phyloP scores from a whole-genome alignment of 768 basidiomycete species.

The Sporobolomyces roseus region DNA sequence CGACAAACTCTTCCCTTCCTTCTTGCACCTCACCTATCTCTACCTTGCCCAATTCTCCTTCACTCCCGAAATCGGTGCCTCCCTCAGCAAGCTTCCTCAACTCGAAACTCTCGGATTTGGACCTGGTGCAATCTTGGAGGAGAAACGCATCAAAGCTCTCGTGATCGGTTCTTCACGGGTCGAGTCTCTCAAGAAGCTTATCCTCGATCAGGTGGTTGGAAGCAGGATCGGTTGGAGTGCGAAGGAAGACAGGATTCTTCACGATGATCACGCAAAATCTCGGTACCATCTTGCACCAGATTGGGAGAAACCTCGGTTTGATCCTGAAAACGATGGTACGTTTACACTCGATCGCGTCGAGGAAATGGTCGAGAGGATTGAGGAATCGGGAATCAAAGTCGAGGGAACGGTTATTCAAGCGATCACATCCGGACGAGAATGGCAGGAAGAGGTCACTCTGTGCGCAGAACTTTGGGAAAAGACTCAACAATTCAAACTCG shows the following conservation, averaged over 20 bases:
- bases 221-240: neutral
- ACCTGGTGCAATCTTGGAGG: neutral
- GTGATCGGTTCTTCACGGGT: neutral
- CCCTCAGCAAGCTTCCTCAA: neutral
- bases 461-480: too few relatives aligned
- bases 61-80: neutral
- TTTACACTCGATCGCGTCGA: too few relatives aligned
- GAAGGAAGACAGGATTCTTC: neutral
- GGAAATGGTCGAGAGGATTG: too few relatives aligned
- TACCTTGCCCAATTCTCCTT: conserved; percentile 14
- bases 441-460: too few relatives aligned
- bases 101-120: conserved; percentile 15
- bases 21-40: conserved; percentile 1
- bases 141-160: neutral
- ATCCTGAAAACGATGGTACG: too few relatives aligned
- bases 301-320: too few relatives aligned
- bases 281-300: neutral
- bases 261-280: neutral
- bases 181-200: neutral
- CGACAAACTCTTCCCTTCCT: neutral
- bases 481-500: too few relatives aligned
- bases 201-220: conserved; percentile 9
- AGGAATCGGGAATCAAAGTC: too few relatives aligned
- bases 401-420: too few relatives aligned
- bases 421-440: too few relatives aligned